Evolutionary conservation across 371 early-diverging fungal species (phyloP), one percentile per base, ranked within the genome.

Genomic region (Mortierella sp.): DNA sequence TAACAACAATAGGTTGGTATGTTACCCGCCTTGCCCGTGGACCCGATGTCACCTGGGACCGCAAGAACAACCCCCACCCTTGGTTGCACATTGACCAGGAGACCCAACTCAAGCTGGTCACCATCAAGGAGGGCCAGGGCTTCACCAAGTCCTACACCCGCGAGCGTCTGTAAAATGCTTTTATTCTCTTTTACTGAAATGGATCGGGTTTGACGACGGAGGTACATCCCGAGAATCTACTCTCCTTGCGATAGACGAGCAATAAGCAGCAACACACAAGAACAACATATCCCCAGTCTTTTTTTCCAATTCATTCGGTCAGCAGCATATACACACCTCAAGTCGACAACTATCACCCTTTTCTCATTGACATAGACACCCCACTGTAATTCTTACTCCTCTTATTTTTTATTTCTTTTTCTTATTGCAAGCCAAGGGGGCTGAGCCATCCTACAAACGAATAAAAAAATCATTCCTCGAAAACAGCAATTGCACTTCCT

Each of bases 1-100:
- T 19, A 21, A 21, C 54, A 19, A 26, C 40, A 53, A 34, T 71
- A 79, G 82, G 72, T 74, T 93, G 91, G 90, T 93, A 92, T 82
- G 86, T 91, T 26, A 71, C 79, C 77, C 93, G 93, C 75, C 90
- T 93, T 28, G 91, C 93, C 67, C 88, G 89, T 87, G 89, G 89
- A 80, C 92, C 93, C 59, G 94, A 95, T 79, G 94, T 94, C 75
- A 91, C 91, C 77, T 94, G 93, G 93, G 90, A 90, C 83, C 84
- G 89, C 87, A 89, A 86, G 70, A 90, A 87, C 87, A 95, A 94
- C 93, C 94, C 93, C 69, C 84, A 90, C 78, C 95, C 95, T 67
- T 93, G 92, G 93, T 88, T 90, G 81, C 84, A 93, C 76, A 90
- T 95, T 82, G 82, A 93, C 87, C 90, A 92, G 87, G 89, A 93